Conservation (phyloP, 148 eudicot species). For the Cornus suecica region DNA sequence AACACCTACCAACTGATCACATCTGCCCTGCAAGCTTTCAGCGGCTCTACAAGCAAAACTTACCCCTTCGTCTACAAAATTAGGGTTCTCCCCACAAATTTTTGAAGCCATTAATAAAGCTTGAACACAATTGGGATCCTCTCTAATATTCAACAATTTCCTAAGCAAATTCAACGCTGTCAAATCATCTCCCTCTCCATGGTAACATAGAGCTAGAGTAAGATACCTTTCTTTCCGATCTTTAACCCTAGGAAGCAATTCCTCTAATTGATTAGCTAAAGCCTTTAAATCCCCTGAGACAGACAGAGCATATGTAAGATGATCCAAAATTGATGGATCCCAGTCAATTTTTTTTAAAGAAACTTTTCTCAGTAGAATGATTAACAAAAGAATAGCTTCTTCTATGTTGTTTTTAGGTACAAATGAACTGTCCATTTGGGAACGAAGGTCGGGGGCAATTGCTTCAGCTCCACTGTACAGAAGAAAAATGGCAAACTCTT, state of each 20-base stretch:
- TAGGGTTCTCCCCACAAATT: constrained; percentile 50
- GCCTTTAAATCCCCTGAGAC: constrained; percentile 54
- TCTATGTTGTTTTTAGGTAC: constrained; percentile 77
- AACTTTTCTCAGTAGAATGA: constrained; percentile 62
- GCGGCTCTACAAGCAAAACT: constrained; percentile 57
- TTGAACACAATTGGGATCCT: constrained; percentile 41
- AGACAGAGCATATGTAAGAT: constrained; percentile 75
- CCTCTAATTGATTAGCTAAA: constrained; percentile 78
- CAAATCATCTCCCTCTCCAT: constrained; percentile 58
- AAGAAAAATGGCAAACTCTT: constrained; percentile 86
- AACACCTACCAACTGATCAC: constrained; percentile 46
- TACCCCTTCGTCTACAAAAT: constrained; percentile 60
- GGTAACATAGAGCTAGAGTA: constrained; percentile 71
- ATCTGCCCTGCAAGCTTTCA: constrained; percentile 43
- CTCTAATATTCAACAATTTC: constrained; percentile 45
- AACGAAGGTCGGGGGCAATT: constrained; percentile 50
- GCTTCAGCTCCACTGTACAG: constrained; percentile 78
- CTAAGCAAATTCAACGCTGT: constrained; percentile 61
- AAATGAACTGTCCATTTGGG: constrained; percentile 62
- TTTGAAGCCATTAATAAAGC: constrained; percentile 69
- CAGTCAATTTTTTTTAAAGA: constrained; percentile 55
- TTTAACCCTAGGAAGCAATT: constrained; percentile 63
- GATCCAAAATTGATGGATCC: constrained; percentile 89
- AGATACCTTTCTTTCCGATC: constrained; percentile 54
- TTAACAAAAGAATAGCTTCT: constrained; percentile 79